Evolutionary conservation across 2,329 filamentous ascomycete genomes (phyloP).

Genomic region (Hypoxylon sp.): DNA sequence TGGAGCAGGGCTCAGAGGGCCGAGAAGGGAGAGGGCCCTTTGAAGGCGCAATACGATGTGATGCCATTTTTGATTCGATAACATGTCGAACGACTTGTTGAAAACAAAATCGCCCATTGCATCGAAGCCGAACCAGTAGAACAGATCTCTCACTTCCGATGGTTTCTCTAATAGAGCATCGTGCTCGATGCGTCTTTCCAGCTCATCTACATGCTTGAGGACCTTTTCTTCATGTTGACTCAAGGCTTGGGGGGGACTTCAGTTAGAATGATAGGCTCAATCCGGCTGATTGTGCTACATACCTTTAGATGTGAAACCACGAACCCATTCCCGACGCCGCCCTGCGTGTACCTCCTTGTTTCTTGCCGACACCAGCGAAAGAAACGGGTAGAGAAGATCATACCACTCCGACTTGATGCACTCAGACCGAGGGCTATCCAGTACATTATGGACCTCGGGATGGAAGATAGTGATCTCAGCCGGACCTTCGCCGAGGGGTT

Average conservation of each 20-base stretch:
- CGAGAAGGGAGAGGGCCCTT: conserved; percentile 50
- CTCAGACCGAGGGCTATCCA: conserved; percentile 48
- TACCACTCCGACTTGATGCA: conserved; percentile 52
- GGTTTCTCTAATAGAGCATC: background rate
- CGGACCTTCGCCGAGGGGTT: conserved; percentile 34
- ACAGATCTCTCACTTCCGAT: conserved; percentile 42
- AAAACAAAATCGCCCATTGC: conserved; percentile 38
- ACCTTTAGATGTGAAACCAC: conserved; percentile 6
- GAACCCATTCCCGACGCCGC: conserved; percentile 4
- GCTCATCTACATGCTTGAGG: background rate
- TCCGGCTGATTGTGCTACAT: background rate
- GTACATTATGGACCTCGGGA: conserved; percentile 46
- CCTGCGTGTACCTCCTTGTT: background rate
- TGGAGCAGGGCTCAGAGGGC: conserved; percentile 51
- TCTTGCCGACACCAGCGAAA: background rate
- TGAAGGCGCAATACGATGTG: conserved; percentile 50
- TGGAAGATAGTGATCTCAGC: conserved; percentile 50
- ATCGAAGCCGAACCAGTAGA: conserved; percentile 55
- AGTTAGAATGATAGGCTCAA: background rate
- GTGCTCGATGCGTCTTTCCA: background rate
- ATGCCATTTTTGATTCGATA: conserved; percentile 51
- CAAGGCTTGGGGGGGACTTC: background rate
- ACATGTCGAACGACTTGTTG: conserved; percentile 55
- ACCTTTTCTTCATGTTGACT: conserved; percentile 3
- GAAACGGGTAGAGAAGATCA: conserved; percentile 42